These are phyloP conservation scores for Irpex sp. DNA, from an alignment of 1,284 basidiomycete species.

Conservation along the genomic window DNA sequence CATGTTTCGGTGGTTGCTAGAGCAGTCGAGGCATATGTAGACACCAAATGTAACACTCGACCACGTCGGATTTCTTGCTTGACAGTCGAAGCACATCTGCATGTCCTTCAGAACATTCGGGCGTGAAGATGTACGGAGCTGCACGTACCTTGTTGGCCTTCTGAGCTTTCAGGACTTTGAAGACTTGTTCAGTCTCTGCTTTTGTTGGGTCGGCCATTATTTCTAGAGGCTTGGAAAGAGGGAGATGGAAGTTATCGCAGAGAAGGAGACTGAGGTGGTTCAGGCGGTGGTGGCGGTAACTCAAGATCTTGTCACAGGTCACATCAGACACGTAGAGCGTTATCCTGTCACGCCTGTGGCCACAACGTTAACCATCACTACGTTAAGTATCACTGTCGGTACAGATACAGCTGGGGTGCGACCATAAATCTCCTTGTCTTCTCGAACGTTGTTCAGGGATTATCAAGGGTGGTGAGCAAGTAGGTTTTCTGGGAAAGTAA, in stretches of 20 bases:
- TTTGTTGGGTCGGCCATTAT: conserved; percentile 71
- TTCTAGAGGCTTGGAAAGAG: neutral
- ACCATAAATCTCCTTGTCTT: too few relatives aligned
- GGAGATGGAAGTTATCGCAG: neutral
- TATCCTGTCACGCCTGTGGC: neutral
- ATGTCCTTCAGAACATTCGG: conserved; percentile 1
- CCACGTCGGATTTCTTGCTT: conserved; percentile 97
- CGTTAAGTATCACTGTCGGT: too few relatives aligned
- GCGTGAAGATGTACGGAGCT: conserved; percentile 13
- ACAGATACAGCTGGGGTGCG: too few relatives aligned
- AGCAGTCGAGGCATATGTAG: conserved; percentile 98
- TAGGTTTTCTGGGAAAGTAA: too few relatives aligned
- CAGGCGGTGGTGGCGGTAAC: neutral
- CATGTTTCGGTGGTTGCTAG: conserved; percentile 92
- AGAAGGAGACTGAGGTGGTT: neutral
- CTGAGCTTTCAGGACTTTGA: conserved; percentile 71
- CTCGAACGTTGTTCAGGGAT: too few relatives aligned
- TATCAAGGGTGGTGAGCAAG: too few relatives aligned
- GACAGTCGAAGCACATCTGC: conserved; percentile 97
- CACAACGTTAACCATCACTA: neutral
- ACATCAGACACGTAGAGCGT: neutral
- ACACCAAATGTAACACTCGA: conserved; percentile 94
- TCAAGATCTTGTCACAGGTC: neutral
- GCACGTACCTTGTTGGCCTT: conserved; percentile 86
- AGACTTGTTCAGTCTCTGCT: conserved; percentile 73